Percentiles rank a stretch among this genome's conserved stretches.
These are phyloP conservation scores for Emydomyces testavorans DNA, from an alignment of 2,329 filamentous ascomycete genomes.

Conservation along the genomic window DNA sequence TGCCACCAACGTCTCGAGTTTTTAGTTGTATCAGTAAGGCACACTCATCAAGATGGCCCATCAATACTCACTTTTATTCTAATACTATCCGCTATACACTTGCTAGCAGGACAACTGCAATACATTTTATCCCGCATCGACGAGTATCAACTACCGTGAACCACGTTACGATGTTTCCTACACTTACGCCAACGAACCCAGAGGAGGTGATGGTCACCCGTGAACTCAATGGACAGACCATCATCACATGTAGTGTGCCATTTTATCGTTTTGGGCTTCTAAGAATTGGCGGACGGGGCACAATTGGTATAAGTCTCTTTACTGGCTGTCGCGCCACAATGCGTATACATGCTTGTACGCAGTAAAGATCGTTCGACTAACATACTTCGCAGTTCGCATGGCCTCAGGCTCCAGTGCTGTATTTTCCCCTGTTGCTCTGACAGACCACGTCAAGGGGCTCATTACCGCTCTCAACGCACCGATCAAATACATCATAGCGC, in stretches of 20 bases:
- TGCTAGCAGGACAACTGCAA: not conserved
- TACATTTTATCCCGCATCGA: not conserved
- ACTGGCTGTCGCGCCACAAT: not conserved
- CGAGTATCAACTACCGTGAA: conserved; percentile 4
- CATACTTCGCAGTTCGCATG: conserved; percentile 54
- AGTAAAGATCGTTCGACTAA: not conserved
- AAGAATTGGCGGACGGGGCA: conserved; percentile 77
- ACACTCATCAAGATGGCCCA: conserved; percentile 14
- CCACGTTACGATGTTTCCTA: conserved; percentile 43
- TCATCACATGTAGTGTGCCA: conserved; percentile 52
- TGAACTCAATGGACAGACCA: conserved; percentile 58
- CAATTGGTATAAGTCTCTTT: conserved; percentile 53
- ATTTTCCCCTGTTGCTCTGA: conserved; percentile 84
- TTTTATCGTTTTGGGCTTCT: conserved; percentile 70
- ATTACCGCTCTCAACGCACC: conserved; percentile 53
- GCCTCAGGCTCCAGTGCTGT: conserved; percentile 67
- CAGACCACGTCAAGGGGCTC: conserved; percentile 55
- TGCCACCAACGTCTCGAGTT: no score
- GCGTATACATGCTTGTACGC: not conserved
- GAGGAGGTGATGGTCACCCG: conserved; percentile 82
- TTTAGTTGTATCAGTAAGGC: no score
- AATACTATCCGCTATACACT: not conserved
- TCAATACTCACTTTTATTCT: conserved; percentile 3
- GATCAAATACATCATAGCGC: conserved; percentile 73
- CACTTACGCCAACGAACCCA: conserved; percentile 59